Evolutionary conservation across 805 yeast genomes (phyloP).

Genomic region (Isabelozyma gotoi): DNA sequence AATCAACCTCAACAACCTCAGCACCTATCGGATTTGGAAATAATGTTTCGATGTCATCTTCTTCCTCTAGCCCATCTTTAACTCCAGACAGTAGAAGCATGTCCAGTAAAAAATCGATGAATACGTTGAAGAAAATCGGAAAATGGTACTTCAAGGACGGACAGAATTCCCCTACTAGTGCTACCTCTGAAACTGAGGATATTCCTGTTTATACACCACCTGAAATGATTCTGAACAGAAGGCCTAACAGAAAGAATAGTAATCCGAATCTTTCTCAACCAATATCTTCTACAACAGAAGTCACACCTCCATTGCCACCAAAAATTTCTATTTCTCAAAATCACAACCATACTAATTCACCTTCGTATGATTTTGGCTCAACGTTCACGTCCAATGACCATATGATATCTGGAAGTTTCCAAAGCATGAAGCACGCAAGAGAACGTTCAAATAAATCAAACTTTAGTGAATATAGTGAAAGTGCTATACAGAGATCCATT

Average conservation of each 20-base stretch:
- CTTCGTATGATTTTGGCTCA: conserved; percentile 21
- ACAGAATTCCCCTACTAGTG: conserved; percentile 5
- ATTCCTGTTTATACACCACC: conserved; percentile 45
- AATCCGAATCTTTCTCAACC: neutral
- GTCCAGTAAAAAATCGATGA: conserved; percentile 15
- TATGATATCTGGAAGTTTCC: neutral
- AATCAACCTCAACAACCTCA: neutral
- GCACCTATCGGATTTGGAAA: conserved; percentile 1
- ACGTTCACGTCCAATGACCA: neutral
- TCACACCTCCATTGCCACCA: conserved; percentile 3
- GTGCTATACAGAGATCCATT: too few species aligned
- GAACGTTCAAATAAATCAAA: too few species aligned
- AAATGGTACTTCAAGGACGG: conserved; percentile 65
- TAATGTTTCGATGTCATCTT: neutral
- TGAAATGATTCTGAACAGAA: conserved; percentile 65
- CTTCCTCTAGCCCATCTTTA: neutral
- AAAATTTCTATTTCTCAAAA: neutral
- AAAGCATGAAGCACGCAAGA: neutral
- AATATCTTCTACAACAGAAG: too few species aligned
- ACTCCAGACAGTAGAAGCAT: conserved; percentile 3
- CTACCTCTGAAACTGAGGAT: conserved; percentile 4
- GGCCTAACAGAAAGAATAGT: conserved; percentile 30
- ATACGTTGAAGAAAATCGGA: conserved; percentile 57
- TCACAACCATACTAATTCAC: conserved; percentile 3
- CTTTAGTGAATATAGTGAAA: too few species aligned